These are phyloP conservation scores for Thecaphora thlaspeos DNA, from an alignment of 1,284 basidiomycete species.

Conservation along the genomic window DNA sequence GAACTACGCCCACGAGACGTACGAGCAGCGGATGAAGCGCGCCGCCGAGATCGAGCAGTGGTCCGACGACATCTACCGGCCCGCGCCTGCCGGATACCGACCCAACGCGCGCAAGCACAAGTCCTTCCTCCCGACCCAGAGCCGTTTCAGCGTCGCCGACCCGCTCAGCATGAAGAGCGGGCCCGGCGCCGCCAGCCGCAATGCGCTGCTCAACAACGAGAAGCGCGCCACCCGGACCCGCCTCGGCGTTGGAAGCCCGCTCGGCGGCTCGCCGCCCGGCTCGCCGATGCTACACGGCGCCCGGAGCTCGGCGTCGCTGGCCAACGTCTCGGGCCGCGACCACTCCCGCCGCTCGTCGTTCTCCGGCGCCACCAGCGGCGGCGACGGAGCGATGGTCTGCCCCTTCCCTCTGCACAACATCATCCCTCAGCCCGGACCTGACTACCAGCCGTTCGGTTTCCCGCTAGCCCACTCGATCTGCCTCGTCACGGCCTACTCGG, in stretches of 20 bases:
- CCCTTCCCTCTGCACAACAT: conserved; percentile 90
- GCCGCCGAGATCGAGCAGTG: conserved; percentile 90
- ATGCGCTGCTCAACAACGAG: conserved; percentile 21
- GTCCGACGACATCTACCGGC: conserved; percentile 92
- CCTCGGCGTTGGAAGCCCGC: conserved; percentile 38
- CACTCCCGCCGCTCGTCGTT: conserved; percentile 50
- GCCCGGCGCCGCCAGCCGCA: conserved; percentile 9
- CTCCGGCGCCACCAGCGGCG: conserved; percentile 29
- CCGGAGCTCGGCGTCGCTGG: conserved; percentile 77
- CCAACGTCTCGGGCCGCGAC: conserved; percentile 14
- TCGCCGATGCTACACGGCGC: conserved; percentile 73
- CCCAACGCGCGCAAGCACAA: conserved; percentile 72
- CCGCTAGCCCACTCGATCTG: conserved; percentile 89
- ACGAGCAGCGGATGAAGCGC: conserved; percentile 88
- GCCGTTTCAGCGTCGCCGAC: conserved; percentile 61
- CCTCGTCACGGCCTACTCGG: conserved; percentile 81
- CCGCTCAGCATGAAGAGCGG: conserved; percentile 40
- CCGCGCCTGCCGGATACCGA: conserved; percentile 85
- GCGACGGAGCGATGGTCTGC: conserved; percentile 48
- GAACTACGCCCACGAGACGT: conserved; percentile 88
- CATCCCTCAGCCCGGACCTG: conserved; percentile 84
- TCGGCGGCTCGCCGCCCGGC: conserved; percentile 68
- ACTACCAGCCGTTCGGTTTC: conserved; percentile 94
- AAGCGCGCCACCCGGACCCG: conserved; percentile 36
- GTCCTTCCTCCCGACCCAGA: conserved; percentile 70